Conservation (phyloP, 2,329 filamentous ascomycete genomes). For the Penicillium crustosum region DNA sequence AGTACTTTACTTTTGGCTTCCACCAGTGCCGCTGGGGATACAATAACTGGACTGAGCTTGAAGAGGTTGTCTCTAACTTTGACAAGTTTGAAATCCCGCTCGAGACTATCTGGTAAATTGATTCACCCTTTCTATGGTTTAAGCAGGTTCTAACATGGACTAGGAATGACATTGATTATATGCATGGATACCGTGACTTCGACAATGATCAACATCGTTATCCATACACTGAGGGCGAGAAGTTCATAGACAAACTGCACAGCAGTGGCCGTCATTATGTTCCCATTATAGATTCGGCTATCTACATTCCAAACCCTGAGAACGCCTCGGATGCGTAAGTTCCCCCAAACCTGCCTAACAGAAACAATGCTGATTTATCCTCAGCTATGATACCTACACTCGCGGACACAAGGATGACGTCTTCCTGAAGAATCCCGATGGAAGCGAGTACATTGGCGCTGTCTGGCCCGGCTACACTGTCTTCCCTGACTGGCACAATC, state of each 20-base stretch:
- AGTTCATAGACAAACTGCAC: constrained; percentile 56
- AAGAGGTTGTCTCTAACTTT: constrained; percentile 57
- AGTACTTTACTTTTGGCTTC: constrained; percentile 78
- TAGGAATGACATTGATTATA: constrained; percentile 54
- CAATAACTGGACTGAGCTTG: constrained; percentile 66
- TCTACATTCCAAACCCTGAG: constrained; percentile 71
- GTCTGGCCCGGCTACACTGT: constrained; percentile 62
- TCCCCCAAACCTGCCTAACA: constrained; percentile 3
- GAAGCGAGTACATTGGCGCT: constrained; percentile 54
- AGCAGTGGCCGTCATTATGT: constrained; percentile 58
- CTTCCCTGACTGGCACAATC: constrained; percentile 61
- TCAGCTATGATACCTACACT: constrained; percentile 54
- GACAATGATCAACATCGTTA: constrained; percentile 56
- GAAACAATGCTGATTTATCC: constrained; percentile 32
- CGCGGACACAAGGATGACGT: constrained; percentile 51
- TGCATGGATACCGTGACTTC: constrained; percentile 62
- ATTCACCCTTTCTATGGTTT: not conserved
- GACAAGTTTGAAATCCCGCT: constrained; percentile 58
- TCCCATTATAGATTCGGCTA: constrained; percentile 62
- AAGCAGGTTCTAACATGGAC: not conserved
- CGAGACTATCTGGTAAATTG: constrained; percentile 48
- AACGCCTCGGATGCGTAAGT: constrained; percentile 65
- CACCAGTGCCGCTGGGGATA: constrained; percentile 87
- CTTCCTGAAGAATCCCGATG: constrained; percentile 57
- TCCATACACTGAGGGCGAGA: constrained; percentile 49